phyloP scores from a whole-genome alignment of 805 yeast genomes.

The Candida verbasci region DNA sequence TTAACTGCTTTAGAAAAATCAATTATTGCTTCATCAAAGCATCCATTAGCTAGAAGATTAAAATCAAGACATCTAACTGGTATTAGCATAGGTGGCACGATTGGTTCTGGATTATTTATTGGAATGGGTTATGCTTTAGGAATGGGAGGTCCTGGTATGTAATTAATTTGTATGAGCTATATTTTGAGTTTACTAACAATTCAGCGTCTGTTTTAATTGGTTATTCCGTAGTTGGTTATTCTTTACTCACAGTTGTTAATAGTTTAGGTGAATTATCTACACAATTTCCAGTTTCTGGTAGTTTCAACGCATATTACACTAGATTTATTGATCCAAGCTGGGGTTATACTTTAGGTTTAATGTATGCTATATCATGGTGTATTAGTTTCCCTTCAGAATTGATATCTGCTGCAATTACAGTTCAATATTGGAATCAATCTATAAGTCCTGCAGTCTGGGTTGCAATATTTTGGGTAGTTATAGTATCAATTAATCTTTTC shows the following conservation, averaged over 20 bases:
- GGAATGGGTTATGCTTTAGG: conserved; percentile 42
- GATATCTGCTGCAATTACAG: conserved; percentile 33
- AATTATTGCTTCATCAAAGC: conserved; percentile 35
- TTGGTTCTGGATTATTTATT: conserved; percentile 59
- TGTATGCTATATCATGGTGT: conserved; percentile 33
- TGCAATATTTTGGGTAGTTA: conserved; percentile 26
- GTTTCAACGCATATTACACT: conserved; percentile 32
- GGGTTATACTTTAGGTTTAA: conserved; percentile 33
- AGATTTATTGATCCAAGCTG: conserved; percentile 33
- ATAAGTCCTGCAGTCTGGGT: conserved; percentile 36
- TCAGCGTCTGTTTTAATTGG: conserved; percentile 47
- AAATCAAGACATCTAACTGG: conserved; percentile 50
- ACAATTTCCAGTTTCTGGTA: conserved; percentile 36
- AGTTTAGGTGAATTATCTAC: conserved; percentile 64
- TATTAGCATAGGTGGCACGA: conserved; percentile 69
- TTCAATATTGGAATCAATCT: conserved; percentile 27
- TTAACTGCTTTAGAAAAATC: conserved; percentile 38
- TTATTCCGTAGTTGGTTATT: conserved; percentile 50
- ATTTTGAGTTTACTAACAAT: no score
- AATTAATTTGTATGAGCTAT: no score
- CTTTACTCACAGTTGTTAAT: conserved; percentile 54
- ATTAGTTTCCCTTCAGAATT: conserved; percentile 33
- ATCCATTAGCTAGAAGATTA: conserved; percentile 43
- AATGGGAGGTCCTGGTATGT: conserved; percentile 38
- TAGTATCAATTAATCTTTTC: conserved; percentile 25